Conservation (phyloP, 202 grass and related monocot genomes). For the Bolboschoenoplectus hybrid region DNA sequence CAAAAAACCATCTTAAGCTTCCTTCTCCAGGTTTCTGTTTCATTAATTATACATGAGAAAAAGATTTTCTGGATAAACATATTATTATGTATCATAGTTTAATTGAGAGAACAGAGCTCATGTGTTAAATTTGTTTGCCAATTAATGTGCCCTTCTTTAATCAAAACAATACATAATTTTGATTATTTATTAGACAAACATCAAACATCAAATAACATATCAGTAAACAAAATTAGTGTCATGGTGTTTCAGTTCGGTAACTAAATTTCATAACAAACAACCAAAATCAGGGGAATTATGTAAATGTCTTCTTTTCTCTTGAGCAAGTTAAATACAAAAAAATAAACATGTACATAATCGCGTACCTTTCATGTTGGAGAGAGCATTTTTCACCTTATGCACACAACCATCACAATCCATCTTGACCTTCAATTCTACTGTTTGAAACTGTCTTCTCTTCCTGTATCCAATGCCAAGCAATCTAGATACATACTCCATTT, state of each 20-base stretch:
- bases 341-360: background rate
- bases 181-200: background rate
- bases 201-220: background rate
- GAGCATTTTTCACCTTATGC: conserved; percentile 79
- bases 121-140: background rate
- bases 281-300: background rate
- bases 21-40: background rate
- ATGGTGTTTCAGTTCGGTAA: background rate
- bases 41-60: background rate
- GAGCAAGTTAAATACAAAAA: background rate
- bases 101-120: background rate
- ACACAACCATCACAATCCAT: conserved; percentile 95
- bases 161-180: background rate
- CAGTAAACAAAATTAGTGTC: background rate
- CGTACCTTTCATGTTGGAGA: conserved; percentile 85
- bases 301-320: background rate
- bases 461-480: conserved; percentile 55
- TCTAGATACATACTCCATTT: conserved; percentile 64
- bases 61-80: background rate
- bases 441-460: conserved; percentile 81
- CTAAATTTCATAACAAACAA: background rate
- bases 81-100: background rate
- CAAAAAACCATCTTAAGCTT: background rate
- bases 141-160: background rate
- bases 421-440: conserved; percentile 76